phyloP scores from a whole-genome alignment of 139 green algal genomes.

The Deuterostichococcus epilithicus region DNA sequence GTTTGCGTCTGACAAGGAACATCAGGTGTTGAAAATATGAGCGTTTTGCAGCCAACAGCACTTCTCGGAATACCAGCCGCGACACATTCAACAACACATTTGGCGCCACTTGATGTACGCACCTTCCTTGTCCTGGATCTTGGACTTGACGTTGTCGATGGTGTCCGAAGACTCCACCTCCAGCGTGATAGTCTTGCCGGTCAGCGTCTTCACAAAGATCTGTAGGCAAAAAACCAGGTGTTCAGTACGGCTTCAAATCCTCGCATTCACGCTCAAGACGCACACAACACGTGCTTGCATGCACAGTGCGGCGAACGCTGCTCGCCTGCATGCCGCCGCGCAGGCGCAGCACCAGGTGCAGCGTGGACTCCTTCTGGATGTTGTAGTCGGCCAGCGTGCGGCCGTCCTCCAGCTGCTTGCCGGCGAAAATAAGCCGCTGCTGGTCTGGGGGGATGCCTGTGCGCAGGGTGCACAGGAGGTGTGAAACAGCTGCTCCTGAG shows the following conservation, averaged over 20 bases:
- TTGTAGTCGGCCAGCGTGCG: constrained; percentile 92
- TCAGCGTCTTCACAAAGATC: constrained; percentile 52
- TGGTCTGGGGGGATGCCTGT: constrained; percentile 85
- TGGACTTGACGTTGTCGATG: constrained; percentile 88
- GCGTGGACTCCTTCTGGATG: constrained; percentile 87
- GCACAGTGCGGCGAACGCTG: no score
- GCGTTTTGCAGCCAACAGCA: no score
- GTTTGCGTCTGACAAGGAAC: no score
- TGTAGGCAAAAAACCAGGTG: no score
- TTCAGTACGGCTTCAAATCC: no score
- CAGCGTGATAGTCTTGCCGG: constrained; percentile 72
- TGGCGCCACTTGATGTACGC: constrained; percentile 11
- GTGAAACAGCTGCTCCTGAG: not conserved
- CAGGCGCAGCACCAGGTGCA: constrained; percentile 81
- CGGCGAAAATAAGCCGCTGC: constrained; percentile 93
- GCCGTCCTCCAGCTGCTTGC: constrained; percentile 95
- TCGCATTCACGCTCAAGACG: no score
- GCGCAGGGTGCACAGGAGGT: not conserved
- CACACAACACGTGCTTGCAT: no score
- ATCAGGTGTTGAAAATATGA: no score
- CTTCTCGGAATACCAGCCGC: no score
- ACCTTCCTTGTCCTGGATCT: constrained; percentile 96
- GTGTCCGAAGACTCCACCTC: constrained; percentile 76
- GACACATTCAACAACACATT: not conserved
- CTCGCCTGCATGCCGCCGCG: constrained; percentile 61